Evolutionary conservation across 371 early-diverging fungal genomes (phyloP), one percentile per base, ranked within the genome.

Genomic region (Funneliformis caledonium): DNA sequence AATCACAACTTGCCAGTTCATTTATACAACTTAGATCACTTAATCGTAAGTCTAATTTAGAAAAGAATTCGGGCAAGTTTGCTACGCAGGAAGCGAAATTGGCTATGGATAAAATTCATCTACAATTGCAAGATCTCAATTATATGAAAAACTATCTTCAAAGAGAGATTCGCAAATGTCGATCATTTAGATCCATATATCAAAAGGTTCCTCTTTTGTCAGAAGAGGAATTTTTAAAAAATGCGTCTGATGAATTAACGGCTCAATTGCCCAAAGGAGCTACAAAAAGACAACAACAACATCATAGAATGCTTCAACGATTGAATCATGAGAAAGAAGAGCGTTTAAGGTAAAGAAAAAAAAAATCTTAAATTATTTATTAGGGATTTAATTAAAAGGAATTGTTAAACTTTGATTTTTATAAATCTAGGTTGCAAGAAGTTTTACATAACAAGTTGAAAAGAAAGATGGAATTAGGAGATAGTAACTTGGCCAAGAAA

Each of bases 321-420:
- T 52, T 74, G 56, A 74, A 74, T 45, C 56, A 50, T 59, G 74
- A 74, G 56, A 74, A 74, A 37, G 56, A 74, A 52, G 74, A 74
- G n/a, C 74, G 74, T 2, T 42, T 74, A 26, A 74, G 74, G 74
- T 74, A 52, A 43, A 10, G 16, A 31, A 52, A 9, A 8, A 2
- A 14, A 42, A 52, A 33, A 37, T 73, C 2, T 6, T 48, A 31
- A 47, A 10, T 31, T 22, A 56, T 5, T 19, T 14, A 8, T 11
- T 12, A 9, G 9, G 50, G 45, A 22, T 16, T 3, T n/a, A 19
- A 26, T 74, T 52, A 56, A 8, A 22, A 42, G 14, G 11, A 56
- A 26, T 10, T 14, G 4, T 48, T 59, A 42, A 43, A 16, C 9
- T 50, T 3, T 72, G 16, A n/a, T 37, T 33, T 48, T 19, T 59